Base-by-base conservation (phyloP, 345 rosid species). In the Balakata baccata region DNA sequence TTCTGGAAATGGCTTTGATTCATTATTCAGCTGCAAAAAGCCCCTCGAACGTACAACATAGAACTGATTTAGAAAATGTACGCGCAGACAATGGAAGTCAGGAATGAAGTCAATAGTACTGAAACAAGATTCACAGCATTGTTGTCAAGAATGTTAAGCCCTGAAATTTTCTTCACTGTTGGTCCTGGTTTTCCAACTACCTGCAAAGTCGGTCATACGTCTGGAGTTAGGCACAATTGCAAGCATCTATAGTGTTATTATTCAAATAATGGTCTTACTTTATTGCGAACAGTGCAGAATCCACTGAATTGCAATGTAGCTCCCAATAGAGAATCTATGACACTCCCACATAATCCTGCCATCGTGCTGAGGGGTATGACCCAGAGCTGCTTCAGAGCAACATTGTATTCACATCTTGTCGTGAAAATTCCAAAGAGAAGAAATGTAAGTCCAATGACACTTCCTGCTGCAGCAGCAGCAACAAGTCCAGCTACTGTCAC, bases 241-340 rank as follows among this genome's bases (percentile, higher is more conserved):
- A 34, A 6, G 23, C 37, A 59, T 22, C 0, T 53, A 39, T 41
- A 18, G 45, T 29, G 10, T 18, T 45, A 54, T 37, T 12, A 6
- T 53, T 14, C 23, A n/a, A 16, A 25, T 7, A 38, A 43, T 11
- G 11, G 56, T 69, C 81, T 83, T 82, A 92, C 98, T 88, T 90
- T 95, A 64, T 89, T 90, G 34, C 97, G 91, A 66, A 95, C 88
- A n/a, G 89, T 79, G 78, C 99, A 95, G 86, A 86, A 92, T 38
- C 99, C 99, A 75, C 99, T 95, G 87, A 85, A 95, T 78, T 92
- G 98, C 25, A 95, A 73, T 11, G 96, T 95, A 58, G 99, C 99
- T 80, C 99, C 99, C 65, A 95, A 75, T 61, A 95, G 52, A 72
- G 98, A 95, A 83, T 92, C 99, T 71, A 90, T 82, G 51, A 92